phyloP scores from a whole-genome alignment of 345 rosid species.

The Citrus cavaleriei region DNA sequence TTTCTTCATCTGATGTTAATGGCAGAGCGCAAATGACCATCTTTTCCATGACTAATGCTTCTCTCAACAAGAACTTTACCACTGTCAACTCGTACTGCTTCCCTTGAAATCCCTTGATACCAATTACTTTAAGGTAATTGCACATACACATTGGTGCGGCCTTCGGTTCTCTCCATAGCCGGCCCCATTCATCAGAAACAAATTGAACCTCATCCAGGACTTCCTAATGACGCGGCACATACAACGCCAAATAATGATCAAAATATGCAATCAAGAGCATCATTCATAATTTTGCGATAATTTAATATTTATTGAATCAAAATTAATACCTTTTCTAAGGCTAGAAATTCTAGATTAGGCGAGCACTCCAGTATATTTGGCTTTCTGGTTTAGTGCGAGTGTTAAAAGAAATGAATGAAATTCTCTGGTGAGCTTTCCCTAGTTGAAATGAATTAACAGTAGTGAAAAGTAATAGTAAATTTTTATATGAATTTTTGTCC shows the following conservation, averaged over 20 bases:
- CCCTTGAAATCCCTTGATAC: neutral
- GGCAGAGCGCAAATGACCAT: neutral
- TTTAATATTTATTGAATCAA: neutral
- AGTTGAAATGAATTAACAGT: too few species aligned
- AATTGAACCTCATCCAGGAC: neutral
- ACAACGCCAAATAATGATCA: neutral
- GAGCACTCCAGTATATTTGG: neutral
- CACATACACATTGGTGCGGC: neutral
- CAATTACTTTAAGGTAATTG: neutral
- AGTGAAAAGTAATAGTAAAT: too few species aligned
- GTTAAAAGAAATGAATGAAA: too few species aligned
- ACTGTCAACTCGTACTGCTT: neutral
- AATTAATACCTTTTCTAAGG: neutral
- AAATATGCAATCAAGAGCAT: neutral
- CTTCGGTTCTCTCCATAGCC: neutral
- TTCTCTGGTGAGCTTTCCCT: too few species aligned
- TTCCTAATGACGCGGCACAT: neutral
- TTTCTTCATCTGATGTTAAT: neutral
- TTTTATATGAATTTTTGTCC: too few species aligned
- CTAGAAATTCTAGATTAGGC: conserved; percentile 4
- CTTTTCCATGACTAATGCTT: neutral
- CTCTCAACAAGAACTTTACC: neutral
- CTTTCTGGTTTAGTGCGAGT: too few species aligned
- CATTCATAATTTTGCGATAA: neutral
- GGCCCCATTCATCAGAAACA: neutral